Evolutionary conservation across 2,329 filamentous ascomycete species (phyloP).

Genomic region (Arthrobotrys pseudoclavata): DNA sequence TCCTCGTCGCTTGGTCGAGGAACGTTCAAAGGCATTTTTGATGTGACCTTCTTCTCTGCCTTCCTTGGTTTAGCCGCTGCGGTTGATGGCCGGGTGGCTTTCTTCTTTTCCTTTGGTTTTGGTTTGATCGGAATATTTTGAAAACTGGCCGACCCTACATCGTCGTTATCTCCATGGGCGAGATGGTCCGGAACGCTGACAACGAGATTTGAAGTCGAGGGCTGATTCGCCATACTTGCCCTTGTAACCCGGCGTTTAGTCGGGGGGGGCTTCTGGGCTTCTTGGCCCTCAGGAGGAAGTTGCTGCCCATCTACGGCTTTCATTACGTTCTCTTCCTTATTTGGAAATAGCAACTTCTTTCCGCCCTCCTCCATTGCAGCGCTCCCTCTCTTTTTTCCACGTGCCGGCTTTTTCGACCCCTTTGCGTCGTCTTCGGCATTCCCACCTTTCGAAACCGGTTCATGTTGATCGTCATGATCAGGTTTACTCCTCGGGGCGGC

Average conservation of each 20-base stretch:
- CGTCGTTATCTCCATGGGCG: slow-evolving; percentile 7
- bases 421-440: background rate
- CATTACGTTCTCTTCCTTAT: slow-evolving; percentile 1
- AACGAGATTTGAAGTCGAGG: slow-evolving; percentile 5
- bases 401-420: slow-evolving; percentile 55
- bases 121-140: slow-evolving; percentile 18
- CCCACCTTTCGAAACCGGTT: slow-evolving; percentile 57
- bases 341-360: slow-evolving; percentile 11
- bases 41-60: slow-evolving; percentile 5
- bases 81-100: slow-evolving; percentile 70
- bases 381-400: slow-evolving; percentile 75
- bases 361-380: slow-evolving; percentile 64
- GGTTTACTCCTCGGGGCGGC: slow-evolving; percentile 56
- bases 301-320: slow-evolving; percentile 16
- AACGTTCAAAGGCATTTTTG: slow-evolving; percentile 2
- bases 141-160: background rate
- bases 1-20: slow-evolving; percentile 72
- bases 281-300: slow-evolving; percentile 1
- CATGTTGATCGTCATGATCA: slow-evolving; percentile 63
- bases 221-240: slow-evolving; percentile 43
- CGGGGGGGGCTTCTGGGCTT: slow-evolving; percentile 11
- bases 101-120: slow-evolving; percentile 61
- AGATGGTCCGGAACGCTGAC: slow-evolving; percentile 12
- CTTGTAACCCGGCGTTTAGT: slow-evolving; percentile 53
- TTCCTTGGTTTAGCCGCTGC: slow-evolving; percentile 64